These are phyloP conservation scores for Trichoderma hamatum DNA, from an alignment of 2,329 filamentous ascomycete genomes.

Conservation along the genomic window DNA sequence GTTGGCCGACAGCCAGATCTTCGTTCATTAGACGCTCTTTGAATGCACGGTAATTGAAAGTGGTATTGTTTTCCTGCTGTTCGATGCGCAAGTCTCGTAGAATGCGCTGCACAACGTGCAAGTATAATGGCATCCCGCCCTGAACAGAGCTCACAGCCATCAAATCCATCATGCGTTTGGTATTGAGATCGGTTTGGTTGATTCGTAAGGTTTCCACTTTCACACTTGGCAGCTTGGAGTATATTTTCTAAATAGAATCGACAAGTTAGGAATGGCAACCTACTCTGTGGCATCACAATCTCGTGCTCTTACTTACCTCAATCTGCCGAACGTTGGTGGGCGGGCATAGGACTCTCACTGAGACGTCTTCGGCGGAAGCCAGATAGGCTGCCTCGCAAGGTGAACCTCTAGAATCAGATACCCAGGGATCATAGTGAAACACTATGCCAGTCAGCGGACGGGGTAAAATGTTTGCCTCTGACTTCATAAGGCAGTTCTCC, in stretches of 20 bases:
- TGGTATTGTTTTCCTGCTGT: conserved; percentile 42
- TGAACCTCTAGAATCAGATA: conserved; percentile 49
- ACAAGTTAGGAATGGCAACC: background rate
- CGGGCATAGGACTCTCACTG: conserved; percentile 57
- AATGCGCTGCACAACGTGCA: conserved; percentile 58
- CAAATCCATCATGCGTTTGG: conserved; percentile 59
- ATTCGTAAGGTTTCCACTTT: conserved; percentile 55
- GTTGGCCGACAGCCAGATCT: conserved; percentile 53
- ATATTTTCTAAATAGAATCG: conserved; percentile 2
- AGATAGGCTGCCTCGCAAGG: conserved; percentile 65
- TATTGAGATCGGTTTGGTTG: conserved; percentile 56
- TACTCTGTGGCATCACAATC: background rate
- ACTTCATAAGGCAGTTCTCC: conserved; percentile 59
- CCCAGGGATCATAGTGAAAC: conserved; percentile 66
- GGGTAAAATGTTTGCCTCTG: conserved; percentile 49
- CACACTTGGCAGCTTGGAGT: conserved; percentile 40
- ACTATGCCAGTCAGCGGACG: conserved; percentile 62
- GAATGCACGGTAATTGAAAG: conserved; percentile 58
- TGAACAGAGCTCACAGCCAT: conserved; percentile 54
- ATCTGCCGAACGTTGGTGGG: conserved; percentile 54
- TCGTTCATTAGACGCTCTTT: conserved; percentile 38
- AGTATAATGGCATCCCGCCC: conserved; percentile 57
- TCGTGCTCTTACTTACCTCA: conserved; percentile 34
- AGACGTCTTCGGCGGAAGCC: conserved; percentile 45
- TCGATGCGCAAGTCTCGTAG: conserved; percentile 57